Base-by-base conservation (phyloP, 768 basidiomycete genomes). In the Suillus luteus region DNA sequence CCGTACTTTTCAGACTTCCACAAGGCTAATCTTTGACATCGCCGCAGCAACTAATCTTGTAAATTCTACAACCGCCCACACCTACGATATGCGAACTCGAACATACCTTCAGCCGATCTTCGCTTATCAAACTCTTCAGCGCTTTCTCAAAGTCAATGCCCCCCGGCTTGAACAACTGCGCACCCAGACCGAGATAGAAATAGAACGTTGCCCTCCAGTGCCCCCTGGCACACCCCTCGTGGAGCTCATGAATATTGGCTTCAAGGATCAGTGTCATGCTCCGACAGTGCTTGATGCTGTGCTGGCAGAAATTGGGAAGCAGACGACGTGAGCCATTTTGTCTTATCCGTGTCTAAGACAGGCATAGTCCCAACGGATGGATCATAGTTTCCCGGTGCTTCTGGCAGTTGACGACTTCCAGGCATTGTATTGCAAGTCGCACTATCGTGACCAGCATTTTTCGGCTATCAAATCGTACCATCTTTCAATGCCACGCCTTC, bases 391-490 rank as follows among this genome's bases (percentile, higher is more conserved):
- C 69, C 93, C 93, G 0, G 90, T 96, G 2, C 72, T 97, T 7
- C 77, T 96, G 37, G 95, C 94, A 0, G 80, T 96, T 1, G 95
- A 97, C 67, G 95, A 96, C 68, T 86, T 93, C 73, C 95, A 96
- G 73, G 83, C 92, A 0, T 75, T 97, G 31, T 94, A 92, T 70
- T 80, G 84, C 71, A 78, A 76, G 51, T 85, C 90, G 0, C 71
- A 77, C 33, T 96, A 96, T 76, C 85, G 86, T 31, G 88, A 92
- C 62, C 90, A 91, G 14, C 86, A 88, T 49, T 93, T 87, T 75
- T 78, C 80, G 8, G 70, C 79, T 11, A 86, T 96, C 61, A 85
- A 88, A 62, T 80, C 92, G 0, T 91, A 89, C 68, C 90, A 96
- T 68, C 80, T 97, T 7, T 88, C 91, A 3, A 75, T 93, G 38